These are phyloP conservation scores for Scopulariopsis brevicaulis DNA, from an alignment of 2,329 filamentous ascomycete genomes.

Conservation along the genomic window DNA sequence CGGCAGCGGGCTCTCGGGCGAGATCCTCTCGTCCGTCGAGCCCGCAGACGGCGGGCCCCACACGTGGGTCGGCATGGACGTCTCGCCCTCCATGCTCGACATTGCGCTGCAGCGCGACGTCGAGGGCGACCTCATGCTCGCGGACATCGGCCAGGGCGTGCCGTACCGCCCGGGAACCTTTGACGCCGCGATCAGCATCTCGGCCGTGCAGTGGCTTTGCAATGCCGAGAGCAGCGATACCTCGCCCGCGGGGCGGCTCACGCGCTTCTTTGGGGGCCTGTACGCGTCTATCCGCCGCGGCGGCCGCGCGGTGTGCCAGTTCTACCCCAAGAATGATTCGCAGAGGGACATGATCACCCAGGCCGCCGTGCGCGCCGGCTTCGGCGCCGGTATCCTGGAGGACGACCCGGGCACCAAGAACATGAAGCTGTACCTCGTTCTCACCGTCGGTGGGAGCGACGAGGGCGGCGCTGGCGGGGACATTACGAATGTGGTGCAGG, in stretches of 20 bases:
- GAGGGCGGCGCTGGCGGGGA: conserved; percentile 50
- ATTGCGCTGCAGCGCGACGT: conserved; percentile 85
- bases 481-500: conserved; percentile 81
- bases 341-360: conserved; percentile 87
- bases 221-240: conserved; percentile 88
- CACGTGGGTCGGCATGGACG: conserved; percentile 95
- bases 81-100: conserved; percentile 93
- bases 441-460: conserved; percentile 66
- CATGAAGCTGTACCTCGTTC: conserved; percentile 86
- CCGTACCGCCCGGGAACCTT: conserved; percentile 89
- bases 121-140: conserved; percentile 85
- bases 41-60: conserved; percentile 72
- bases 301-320: conserved; percentile 87
- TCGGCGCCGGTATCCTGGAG: conserved; percentile 87
- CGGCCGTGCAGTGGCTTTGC: conserved; percentile 96
- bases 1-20: conserved; percentile 85
- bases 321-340: conserved; percentile 91
- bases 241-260: conserved; percentile 63
- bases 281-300: conserved; percentile 78
- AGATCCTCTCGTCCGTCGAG: conserved; percentile 70
- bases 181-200: conserved; percentile 90
- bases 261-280: conserved; percentile 83
- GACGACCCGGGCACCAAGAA: conserved; percentile 97
- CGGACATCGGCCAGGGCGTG: conserved; percentile 90
- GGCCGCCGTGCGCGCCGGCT: conserved; percentile 86